phyloP scores from a whole-genome alignment of 2,329 filamentous ascomycete genomes.

The Diaporthe longicolla region DNA sequence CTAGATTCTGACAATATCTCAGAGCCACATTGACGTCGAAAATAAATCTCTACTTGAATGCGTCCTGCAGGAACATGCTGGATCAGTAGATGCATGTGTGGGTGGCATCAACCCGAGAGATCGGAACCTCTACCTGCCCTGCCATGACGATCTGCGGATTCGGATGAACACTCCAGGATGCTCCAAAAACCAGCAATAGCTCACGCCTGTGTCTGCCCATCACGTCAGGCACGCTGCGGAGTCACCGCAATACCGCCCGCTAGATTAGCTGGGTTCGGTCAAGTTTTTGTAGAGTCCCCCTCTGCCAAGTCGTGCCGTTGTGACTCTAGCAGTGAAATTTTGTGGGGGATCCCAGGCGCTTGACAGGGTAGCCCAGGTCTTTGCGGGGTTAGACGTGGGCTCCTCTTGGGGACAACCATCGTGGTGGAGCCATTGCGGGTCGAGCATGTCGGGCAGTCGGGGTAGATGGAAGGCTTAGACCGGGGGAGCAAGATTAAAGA shows the following conservation, averaged over 20 bases:
- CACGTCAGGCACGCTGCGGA: background rate
- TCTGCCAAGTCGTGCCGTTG: constrained; percentile 25
- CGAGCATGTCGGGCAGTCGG: constrained; percentile 14
- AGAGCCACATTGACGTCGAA: background rate
- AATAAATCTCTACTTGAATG: background rate
- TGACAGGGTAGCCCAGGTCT: constrained; percentile 19
- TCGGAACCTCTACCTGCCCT: background rate
- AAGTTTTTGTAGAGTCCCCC: background rate
- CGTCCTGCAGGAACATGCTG: background rate
- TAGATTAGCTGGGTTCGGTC: constrained; percentile 15
- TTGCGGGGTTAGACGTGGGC: constrained; percentile 14
- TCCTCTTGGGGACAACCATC: background rate
- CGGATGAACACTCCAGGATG: background rate
- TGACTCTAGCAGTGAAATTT: constrained; percentile 6
- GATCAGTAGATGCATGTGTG: background rate
- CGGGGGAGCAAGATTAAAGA: constrained; percentile 19
- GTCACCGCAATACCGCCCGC: constrained; percentile 10
- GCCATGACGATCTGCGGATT: background rate
- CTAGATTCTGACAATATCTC: background rate
- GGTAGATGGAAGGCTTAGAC: constrained; percentile 4
- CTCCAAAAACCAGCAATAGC: background rate
- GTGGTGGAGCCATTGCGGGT: constrained; percentile 12
- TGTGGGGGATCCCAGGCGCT: background rate
- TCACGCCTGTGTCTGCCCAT: constrained; percentile 1
- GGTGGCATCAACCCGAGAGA: background rate